Conservation (phyloP, 352 stramenopile species). For the Plasmopara muralis region DNA sequence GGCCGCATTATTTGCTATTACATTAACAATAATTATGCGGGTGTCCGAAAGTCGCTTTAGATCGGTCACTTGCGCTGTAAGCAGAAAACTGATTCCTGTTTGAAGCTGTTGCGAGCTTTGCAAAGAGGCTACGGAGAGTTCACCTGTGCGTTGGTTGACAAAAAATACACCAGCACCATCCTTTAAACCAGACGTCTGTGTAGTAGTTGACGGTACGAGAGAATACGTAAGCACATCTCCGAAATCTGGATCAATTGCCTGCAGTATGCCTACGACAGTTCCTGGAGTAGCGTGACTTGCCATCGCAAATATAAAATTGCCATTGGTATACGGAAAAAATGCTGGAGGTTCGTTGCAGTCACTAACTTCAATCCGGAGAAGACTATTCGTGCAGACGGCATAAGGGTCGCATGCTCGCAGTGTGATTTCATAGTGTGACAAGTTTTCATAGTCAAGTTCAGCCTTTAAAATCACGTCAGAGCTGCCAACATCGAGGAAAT, state of each 20-base stretch:
- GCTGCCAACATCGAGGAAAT: conserved; percentile 2
- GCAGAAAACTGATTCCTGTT: conserved; percentile 6
- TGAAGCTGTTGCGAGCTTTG: conserved; percentile 11
- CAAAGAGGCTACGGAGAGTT: conserved; percentile 7
- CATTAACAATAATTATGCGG: conserved; percentile 6
- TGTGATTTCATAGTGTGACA: conserved; percentile 6
- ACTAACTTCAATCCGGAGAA: conserved; percentile 10
- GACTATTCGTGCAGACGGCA: conserved; percentile 10
- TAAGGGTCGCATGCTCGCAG: conserved; percentile 21
- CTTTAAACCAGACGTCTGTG: not conserved
- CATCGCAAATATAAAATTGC: conserved; percentile 4
- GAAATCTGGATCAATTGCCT: conserved; percentile 18
- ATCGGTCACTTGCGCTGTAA: conserved; percentile 15
- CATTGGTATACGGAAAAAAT: conserved; percentile 2
- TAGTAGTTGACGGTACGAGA: conserved; percentile 1
- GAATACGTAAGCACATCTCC: conserved; percentile 16
- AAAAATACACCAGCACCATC: conserved; percentile 17
- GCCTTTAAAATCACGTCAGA: conserved; percentile 12
- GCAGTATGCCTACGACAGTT: conserved; percentile 13
- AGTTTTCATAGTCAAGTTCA: conserved; percentile 11
- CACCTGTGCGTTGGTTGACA: conserved; percentile 14
- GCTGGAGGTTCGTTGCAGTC: conserved; percentile 19
- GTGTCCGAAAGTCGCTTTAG: conserved; percentile 1
- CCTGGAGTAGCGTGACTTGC: conserved; percentile 14
- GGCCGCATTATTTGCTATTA: conserved; percentile 15